phyloP scores from a whole-genome alignment of 2,329 filamentous ascomycete species.

The Venturia pyrina region DNA sequence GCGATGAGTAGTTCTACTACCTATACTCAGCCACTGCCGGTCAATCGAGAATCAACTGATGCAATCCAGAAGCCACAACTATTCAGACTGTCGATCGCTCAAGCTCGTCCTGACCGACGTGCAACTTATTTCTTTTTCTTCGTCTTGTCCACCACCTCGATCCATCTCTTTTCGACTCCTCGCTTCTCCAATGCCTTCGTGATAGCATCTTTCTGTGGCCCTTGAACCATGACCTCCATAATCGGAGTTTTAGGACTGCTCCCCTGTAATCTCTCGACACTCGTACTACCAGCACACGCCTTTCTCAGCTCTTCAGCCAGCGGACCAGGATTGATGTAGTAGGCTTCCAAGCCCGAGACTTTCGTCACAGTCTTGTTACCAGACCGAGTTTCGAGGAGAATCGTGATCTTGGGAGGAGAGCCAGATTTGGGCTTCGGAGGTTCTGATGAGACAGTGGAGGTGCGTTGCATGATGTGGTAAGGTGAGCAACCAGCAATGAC shows the following conservation, averaged over 20 bases:
- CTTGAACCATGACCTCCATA: conserved; percentile 59
- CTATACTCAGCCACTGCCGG: not conserved
- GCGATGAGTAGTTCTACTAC: not conserved
- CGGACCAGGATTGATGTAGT: conserved; percentile 48
- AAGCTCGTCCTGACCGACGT: not conserved
- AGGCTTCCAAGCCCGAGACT: conserved; percentile 50
- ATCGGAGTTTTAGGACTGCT: conserved; percentile 50
- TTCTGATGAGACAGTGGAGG: conserved; percentile 28
- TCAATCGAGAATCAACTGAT: not conserved
- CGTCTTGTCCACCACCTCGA: conserved; percentile 58
- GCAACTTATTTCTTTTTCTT: conserved; percentile 44
- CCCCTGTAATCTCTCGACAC: conserved; percentile 50
- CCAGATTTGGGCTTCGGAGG: conserved; percentile 52
- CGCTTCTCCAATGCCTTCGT: conserved; percentile 49
- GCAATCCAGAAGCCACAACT: not conserved
- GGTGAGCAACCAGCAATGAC: conserved; percentile 45
- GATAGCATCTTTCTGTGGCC: conserved; percentile 53
- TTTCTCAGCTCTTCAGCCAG: conserved; percentile 58
- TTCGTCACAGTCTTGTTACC: conserved; percentile 58
- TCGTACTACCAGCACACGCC: conserved; percentile 58
- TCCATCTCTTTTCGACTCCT: conserved; percentile 49
- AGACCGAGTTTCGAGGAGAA: conserved; percentile 53
- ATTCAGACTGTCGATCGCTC: not conserved
- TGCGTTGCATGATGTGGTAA: conserved; percentile 48
- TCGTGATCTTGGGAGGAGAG: conserved; percentile 47